Base-by-base conservation (phyloP, 2,329 filamentous ascomycete species). In the Aspergillus fructus region DNA sequence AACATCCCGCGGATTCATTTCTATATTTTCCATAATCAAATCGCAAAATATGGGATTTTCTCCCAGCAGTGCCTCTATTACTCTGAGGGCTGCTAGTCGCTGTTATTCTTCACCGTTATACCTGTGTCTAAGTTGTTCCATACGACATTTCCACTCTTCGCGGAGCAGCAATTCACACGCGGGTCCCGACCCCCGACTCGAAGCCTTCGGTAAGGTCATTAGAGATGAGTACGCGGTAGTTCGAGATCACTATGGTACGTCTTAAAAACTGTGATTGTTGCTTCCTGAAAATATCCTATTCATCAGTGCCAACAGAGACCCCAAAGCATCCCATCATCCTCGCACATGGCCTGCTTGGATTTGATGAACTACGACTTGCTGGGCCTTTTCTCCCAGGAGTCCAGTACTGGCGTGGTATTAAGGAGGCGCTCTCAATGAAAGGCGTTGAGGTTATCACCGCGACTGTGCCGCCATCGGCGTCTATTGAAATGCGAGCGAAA, bases 331-430 rank as follows among this genome's bases (percentile, higher is more conserved):
- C 84, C 2, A 81, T 88, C 52, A 80, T 88, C 49, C 81, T 88
- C 9, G 85, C 85, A 4, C 85, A 88, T 71, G 85, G 85, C n/a
- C 76, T 88, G 11, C 73, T 88, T 19, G 85, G 85, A n/a, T 88
- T 88, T 68, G 83, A 86, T 62, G 84, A 87, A 66, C 69, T 87
- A 9, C 82, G 78, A 15, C 73, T 85, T 5, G 82, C 78, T 2
- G 84, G 84, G 1, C 70, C 71, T 12, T 74, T 76, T 39, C 69
- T 86, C 5, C 85, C 85, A 0, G 82, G 83, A 0, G 76, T 88
- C 21, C 80, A 85, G 53, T 88, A 88, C 67, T 88, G 85, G 85
- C 79, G 84, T 45, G 85, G 85, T 1, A 87, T 88, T 37, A 81
- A 77, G 27, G 82, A 87, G 63, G 85, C 83, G 7, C 68, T 87